Evolutionary conservation across 2,329 filamentous ascomycete genomes (phyloP).

Genomic region (Colletotrichum sp.): DNA sequence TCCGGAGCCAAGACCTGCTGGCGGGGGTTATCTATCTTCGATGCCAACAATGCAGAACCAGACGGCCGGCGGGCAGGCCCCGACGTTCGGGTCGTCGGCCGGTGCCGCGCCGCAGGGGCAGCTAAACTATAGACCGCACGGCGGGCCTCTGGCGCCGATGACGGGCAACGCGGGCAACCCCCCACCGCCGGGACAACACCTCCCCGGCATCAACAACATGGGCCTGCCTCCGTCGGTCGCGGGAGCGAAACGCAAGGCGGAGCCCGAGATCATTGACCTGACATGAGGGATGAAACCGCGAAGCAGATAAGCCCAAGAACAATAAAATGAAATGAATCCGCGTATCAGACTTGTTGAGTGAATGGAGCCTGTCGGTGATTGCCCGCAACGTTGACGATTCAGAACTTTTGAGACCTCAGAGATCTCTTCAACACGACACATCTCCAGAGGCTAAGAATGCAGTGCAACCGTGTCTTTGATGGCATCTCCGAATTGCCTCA

Average conservation of each 20-base stretch:
- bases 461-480: background rate
- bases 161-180: background rate
- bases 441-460: background rate
- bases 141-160: background rate
- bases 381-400: background rate
- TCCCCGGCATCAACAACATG: background rate
- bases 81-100: background rate
- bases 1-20: background rate
- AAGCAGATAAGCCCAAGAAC: background rate
- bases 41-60: background rate
- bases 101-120: background rate
- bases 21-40: background rate
- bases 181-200: background rate
- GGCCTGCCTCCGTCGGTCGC: background rate
- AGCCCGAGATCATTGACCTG: slow-evolving; percentile 7
- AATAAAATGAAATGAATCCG: background rate
- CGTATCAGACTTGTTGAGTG: background rate
- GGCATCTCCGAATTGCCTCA: background rate
- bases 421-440: background rate
- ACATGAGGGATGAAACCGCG: background rate
- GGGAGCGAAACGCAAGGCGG: slow-evolving; percentile 4
- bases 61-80: background rate
- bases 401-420: background rate
- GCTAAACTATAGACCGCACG: background rate
- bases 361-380: background rate